Evolutionary conservation across 768 basidiomycete genomes (phyloP), one percentile per base, ranked within the genome.

Genomic region (Boletellus ananas): DNA sequence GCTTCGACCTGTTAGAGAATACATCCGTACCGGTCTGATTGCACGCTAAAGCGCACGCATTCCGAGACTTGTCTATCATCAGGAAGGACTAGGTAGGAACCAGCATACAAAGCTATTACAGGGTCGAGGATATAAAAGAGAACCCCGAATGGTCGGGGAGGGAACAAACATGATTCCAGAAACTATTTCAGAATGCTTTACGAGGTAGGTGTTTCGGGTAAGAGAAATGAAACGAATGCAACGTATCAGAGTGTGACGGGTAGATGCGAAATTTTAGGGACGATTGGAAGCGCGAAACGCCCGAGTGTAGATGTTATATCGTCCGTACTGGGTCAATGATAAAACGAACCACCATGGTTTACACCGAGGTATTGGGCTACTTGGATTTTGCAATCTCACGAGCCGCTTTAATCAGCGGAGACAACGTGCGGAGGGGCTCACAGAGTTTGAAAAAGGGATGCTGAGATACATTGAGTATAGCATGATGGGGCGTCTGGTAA

Each of bases 361-460:
- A 34, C 33, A 31, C 31, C 23, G 29, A 4, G 41, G 31, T 23
- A 13, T 10, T 37, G 18, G 40, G 33, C 57, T 23, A 67, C 56
- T 80, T 78, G 55, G 72, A 66, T 77, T 88, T 89, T 34, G 87
- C 85, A 42, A 90, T 85, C 56, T 94, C 91, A 54, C 90, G 75
- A 6, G 93, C 93, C 12, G 92, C 91, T 67, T 94, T 94, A 77
- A 95, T 95, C 35, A 95, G 72, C 8, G 93, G 93, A 8, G 90
- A 78, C 46, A 95, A 74, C 17, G 90, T 93, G 49, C 88, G 78
- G 45, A 95, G 74, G 6, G 91, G 91, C 71, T 96, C 94, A 3
- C 86, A 85, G 31, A 87, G 72, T 66, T 83, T 84, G 76, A 94
- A 94, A 75, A 95, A 94, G 3, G 85, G 80, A 66, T 94, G 92